A percentile compares a stretch with the other conserved stretches of the same genome.
Evolutionary conservation across 306 rosid genomes (phyloP).

Genomic region (Cicer judaicum): DNA sequence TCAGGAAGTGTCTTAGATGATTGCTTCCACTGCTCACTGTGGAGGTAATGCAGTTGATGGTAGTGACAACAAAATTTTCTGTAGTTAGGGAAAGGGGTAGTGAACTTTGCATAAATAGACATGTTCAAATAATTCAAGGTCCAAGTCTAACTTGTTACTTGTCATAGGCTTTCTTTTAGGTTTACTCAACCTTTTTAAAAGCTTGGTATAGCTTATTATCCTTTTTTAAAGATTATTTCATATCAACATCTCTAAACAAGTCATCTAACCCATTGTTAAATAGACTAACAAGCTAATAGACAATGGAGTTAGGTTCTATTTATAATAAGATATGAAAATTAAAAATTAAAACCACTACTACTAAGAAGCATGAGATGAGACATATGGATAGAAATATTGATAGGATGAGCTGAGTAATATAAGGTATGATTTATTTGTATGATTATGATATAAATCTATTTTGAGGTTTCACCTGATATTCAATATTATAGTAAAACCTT

Average conservation of each 20-base stretch:
- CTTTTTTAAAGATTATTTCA: neutral
- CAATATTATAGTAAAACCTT: neutral
- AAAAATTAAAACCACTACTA: neutral
- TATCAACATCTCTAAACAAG: neutral
- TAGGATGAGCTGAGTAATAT: neutral
- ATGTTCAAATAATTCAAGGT: neutral
- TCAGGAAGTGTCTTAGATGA: conserved; percentile 5
- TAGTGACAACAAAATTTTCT: conserved; percentile 4
- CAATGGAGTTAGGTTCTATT: neutral
- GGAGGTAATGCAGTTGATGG: conserved; percentile 2
- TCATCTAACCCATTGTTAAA: neutral
- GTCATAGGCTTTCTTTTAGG: neutral
- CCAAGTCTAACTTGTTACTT: neutral
- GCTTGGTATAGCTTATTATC: neutral
- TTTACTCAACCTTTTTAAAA: neutral
- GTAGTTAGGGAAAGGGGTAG: neutral
- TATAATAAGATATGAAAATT: neutral
- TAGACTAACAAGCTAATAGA: neutral
- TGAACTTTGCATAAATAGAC: neutral
- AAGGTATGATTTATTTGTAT: neutral
- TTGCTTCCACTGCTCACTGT: neutral
- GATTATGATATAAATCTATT: neutral
- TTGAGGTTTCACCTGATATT: neutral
- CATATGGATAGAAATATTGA: neutral
- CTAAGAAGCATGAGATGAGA: neutral